Evolutionary conservation across 305 asterid species (phyloP).

Genomic region (Andrographis paniculata): DNA sequence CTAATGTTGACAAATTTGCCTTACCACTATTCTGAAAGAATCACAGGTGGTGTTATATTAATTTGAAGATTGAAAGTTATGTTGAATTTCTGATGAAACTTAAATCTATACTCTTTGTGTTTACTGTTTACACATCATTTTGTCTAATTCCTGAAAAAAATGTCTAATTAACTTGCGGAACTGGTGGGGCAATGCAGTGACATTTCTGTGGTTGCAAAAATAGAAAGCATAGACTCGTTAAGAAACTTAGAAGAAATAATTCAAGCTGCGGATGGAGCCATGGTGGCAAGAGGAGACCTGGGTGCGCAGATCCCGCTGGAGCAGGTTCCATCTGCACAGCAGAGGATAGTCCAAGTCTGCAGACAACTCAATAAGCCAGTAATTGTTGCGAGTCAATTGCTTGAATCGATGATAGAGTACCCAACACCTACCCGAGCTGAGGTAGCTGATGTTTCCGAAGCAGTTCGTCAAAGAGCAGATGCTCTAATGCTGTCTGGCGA

Average conservation of each 20-base stretch:
- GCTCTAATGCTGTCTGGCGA: conserved; percentile 99
- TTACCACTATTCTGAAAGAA: no score
- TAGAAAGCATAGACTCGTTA: conserved; percentile 92
- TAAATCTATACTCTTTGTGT: not conserved
- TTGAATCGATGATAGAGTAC: conserved; percentile 98
- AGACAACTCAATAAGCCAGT: conserved; percentile 88
- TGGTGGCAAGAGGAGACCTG: conserved; percentile 98
- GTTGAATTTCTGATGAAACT: conserved; percentile 5
- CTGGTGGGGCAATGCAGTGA: conserved; percentile 48
- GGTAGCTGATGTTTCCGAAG: conserved; percentile 99
- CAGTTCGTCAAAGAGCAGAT: conserved; percentile 88
- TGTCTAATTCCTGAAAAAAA: not conserved
- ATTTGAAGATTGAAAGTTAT: not conserved
- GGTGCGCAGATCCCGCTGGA: conserved; percentile 99
- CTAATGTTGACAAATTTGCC: not conserved
- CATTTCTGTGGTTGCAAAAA: conserved; percentile 78
- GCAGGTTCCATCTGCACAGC: conserved; percentile 96
- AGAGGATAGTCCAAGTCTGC: conserved; percentile 76
- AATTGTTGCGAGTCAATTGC: conserved; percentile 93
- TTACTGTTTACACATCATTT: not conserved
- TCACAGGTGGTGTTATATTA: no score
- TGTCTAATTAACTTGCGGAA: conserved; percentile 7
- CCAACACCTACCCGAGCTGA: conserved; percentile 99
- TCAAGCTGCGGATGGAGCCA: conserved; percentile 84
- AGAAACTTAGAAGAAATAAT: conserved; percentile 89